phyloP scores from a whole-genome alignment of 306 rosid species.

The Cucumis cinereus region DNA sequence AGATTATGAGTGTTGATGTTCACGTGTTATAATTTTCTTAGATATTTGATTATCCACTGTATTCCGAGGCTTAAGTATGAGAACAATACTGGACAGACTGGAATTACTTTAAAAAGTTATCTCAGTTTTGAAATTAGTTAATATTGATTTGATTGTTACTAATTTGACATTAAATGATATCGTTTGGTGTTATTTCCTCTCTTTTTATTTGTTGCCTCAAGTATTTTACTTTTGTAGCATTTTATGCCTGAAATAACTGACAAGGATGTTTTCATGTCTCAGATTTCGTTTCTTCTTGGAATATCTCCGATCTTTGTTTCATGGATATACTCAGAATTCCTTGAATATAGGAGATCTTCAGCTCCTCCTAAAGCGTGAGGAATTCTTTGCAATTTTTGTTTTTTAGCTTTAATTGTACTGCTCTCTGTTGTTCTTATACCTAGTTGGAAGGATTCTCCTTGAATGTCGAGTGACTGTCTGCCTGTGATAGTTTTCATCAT shows the following conservation, averaged over 20 bases:
- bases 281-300: slow-evolving; percentile 91
- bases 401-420: neutral
- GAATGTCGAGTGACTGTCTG: neutral
- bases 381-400: neutral
- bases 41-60: neutral
- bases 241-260: neutral
- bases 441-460: neutral
- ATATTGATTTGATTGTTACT: neutral
- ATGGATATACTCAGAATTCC: slow-evolving; percentile 86
- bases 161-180: neutral
- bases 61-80: neutral
- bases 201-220: neutral
- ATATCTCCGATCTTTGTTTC: slow-evolving; percentile 71
- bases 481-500: neutral
- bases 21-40: neutral
- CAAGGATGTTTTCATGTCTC: neutral
- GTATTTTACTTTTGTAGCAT: neutral
- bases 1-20: neutral
- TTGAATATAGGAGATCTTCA: slow-evolving; percentile 59
- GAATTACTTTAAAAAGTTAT: neutral
- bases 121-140: neutral
- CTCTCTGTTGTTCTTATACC: neutral
- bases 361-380: slow-evolving; percentile 74
- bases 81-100: neutral
- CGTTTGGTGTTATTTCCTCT: neutral